Conservation (phyloP, 1,284 basidiomycete genomes). For the Garcileccinum viscosum region DNA sequence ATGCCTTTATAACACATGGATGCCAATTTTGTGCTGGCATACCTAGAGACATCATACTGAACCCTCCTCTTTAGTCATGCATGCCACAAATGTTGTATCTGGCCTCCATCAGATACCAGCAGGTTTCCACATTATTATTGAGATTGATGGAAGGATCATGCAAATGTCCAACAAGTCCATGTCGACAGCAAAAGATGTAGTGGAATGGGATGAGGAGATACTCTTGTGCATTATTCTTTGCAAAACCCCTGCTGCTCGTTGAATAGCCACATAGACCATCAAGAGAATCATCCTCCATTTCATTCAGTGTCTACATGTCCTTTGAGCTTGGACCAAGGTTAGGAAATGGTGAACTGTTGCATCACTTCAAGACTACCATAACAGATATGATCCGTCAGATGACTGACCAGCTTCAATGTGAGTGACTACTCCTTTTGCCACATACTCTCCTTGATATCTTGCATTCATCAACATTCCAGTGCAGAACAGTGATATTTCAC, state of each 20-base stretch:
- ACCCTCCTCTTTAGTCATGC: neutral
- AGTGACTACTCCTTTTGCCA: no score
- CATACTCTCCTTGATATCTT: neutral
- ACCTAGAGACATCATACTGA: neutral
- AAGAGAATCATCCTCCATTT: neutral
- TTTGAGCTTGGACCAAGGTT: neutral
- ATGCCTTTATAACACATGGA: neutral
- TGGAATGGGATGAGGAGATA: neutral
- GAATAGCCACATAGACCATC: no score
- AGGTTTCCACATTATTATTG: neutral
- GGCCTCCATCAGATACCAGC: neutral
- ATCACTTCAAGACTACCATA: neutral
- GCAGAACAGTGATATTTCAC: neutral
- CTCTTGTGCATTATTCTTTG: no score
- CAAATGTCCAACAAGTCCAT: neutral
- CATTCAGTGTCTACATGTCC: neutral
- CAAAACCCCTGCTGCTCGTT: no score
- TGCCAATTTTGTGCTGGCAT: neutral
- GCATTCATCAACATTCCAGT: neutral
- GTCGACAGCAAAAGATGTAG: neutral
- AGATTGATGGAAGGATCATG: neutral
- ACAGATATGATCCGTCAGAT: neutral
- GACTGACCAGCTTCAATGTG: neutral
- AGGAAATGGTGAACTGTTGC: neutral
- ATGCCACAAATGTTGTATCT: neutral